Conservation (phyloP, 345 rosid species). For the Mangifera indica region DNA sequence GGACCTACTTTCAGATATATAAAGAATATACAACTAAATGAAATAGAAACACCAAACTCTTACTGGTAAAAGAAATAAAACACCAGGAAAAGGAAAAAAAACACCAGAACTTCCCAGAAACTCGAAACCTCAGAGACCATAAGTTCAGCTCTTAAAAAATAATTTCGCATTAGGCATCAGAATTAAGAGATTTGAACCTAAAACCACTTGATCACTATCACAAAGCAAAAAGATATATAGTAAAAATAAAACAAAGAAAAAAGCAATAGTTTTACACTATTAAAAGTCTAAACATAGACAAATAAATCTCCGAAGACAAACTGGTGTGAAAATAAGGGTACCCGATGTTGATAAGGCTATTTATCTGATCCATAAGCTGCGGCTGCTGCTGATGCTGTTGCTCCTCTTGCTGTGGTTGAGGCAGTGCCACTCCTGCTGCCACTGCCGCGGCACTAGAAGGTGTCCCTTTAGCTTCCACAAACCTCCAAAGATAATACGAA, state of each 20-base stretch:
- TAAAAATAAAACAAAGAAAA: background rate
- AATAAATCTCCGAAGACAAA: background rate
- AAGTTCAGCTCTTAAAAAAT: no score
- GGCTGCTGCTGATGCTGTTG: slow-evolving; percentile 55
- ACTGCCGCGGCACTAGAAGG: slow-evolving; percentile 65
- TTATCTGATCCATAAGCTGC: slow-evolving; percentile 80
- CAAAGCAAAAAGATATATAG: background rate
- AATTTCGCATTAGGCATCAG: background rate
- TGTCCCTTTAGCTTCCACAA: slow-evolving; percentile 63
- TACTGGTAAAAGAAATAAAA: background rate
- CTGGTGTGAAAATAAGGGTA: slow-evolving; percentile 35
- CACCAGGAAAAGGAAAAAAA: background rate
- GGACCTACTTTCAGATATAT: background rate
- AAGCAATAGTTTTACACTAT: background rate
- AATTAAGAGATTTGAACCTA: background rate
- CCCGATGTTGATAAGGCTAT: slow-evolving; percentile 88
- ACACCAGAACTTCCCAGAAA: background rate
- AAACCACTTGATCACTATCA: background rate
- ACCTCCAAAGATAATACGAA: slow-evolving; percentile 92
- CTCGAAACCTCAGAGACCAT: no score
- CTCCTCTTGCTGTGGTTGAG: slow-evolving; percentile 54
- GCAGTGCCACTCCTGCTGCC: slow-evolving; percentile 48
- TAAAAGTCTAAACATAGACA: background rate
- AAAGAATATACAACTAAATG: background rate
- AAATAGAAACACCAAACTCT: background rate